These are phyloP conservation scores for Thelonectria rubi DNA, from an alignment of 2,329 filamentous ascomycete genomes.

Conservation along the genomic window DNA sequence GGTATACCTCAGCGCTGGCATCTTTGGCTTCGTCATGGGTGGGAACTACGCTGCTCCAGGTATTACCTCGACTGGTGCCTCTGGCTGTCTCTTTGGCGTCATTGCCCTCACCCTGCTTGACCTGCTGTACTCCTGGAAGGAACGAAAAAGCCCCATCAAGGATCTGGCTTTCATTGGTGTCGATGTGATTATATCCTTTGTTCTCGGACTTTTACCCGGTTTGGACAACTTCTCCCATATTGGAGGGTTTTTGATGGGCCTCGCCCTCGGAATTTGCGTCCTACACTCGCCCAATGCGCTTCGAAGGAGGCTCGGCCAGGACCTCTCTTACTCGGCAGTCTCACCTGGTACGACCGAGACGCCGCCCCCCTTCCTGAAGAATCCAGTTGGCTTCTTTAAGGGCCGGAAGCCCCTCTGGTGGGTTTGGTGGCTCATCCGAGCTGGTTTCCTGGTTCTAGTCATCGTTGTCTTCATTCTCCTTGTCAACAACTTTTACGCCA, in stretches of 20 bases:
- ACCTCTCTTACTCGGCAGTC: slow-evolving; percentile 77
- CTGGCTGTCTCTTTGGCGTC: slow-evolving; percentile 89
- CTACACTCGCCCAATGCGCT: slow-evolving; percentile 87
- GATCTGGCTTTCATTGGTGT: slow-evolving; percentile 89
- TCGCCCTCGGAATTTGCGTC: slow-evolving; percentile 86
- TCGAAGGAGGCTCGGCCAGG: slow-evolving; percentile 75
- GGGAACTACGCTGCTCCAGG: slow-evolving; percentile 89
- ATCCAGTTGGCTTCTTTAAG: slow-evolving; percentile 84
- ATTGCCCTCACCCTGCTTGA: slow-evolving; percentile 89
- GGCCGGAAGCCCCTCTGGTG: slow-evolving; percentile 94
- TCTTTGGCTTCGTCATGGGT: slow-evolving; percentile 94
- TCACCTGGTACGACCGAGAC: slow-evolving; percentile 58
- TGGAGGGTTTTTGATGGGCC: slow-evolving; percentile 91
- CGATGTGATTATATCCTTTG: slow-evolving; percentile 89
- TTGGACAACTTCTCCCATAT: slow-evolving; percentile 98
- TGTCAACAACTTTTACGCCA: slow-evolving; percentile 87
- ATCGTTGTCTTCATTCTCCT: slow-evolving; percentile 87
- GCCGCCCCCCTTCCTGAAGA: slow-evolving; percentile 65
- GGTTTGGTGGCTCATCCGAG: slow-evolving; percentile 93
- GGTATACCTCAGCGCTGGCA: slow-evolving; percentile 90
- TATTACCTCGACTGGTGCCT: slow-evolving; percentile 87
- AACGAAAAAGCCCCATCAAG: slow-evolving; percentile 77
- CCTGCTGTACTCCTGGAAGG: slow-evolving; percentile 89
- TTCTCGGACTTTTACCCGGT: slow-evolving; percentile 88
- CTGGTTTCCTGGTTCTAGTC: slow-evolving; percentile 79